Percentiles rank a stretch among this genome's conserved stretches.
These are phyloP conservation scores for Lepidium didymum DNA, from an alignment of 345 rosid genomes.

Conservation along the genomic window DNA sequence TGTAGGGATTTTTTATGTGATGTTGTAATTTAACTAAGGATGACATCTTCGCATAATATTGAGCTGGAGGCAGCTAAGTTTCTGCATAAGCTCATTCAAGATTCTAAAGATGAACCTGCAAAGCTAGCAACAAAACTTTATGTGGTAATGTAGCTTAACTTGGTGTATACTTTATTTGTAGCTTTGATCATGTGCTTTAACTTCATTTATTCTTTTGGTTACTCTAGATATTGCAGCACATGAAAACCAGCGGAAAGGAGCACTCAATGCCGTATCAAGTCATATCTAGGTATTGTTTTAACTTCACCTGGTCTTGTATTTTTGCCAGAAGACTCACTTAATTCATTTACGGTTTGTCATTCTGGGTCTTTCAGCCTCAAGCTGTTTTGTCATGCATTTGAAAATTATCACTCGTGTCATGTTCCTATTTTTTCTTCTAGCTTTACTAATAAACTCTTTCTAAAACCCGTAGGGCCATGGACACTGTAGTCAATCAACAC, in stretches of 20 bases:
- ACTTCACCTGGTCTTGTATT: not conserved
- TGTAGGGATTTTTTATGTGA: slow-evolving; percentile 18
- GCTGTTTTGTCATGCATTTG: not conserved
- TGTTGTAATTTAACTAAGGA: slow-evolving; percentile 23
- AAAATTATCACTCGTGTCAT: not conserved
- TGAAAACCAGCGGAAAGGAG: slow-evolving; percentile 97
- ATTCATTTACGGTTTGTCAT: not conserved
- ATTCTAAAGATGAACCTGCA: slow-evolving; percentile 91
- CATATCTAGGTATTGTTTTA: slow-evolving; percentile 66
- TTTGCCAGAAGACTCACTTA: not conserved
- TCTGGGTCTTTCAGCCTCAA: not conserved
- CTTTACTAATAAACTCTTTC: slow-evolving; percentile 21
- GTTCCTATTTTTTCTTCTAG: not conserved
- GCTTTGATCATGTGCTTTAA: slow-evolving; percentile 1
- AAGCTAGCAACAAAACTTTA: slow-evolving; percentile 92
- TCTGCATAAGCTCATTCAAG: slow-evolving; percentile 95
- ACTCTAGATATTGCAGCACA: slow-evolving; percentile 86
- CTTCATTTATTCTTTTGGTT: slow-evolving; percentile 10
- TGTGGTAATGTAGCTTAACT: slow-evolving; percentile 48
- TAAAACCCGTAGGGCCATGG: slow-evolving; percentile 75
- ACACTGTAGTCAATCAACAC: slow-evolving; percentile 85
- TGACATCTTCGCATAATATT: slow-evolving; percentile 74
- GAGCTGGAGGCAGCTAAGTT: slow-evolving; percentile 99
- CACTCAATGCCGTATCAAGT: slow-evolving; percentile 99
- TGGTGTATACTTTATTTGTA: not conserved